These are phyloP conservation scores for Fusarium tricinctum DNA, from an alignment of 2,329 filamentous ascomycete genomes.

Conservation along the genomic window DNA sequence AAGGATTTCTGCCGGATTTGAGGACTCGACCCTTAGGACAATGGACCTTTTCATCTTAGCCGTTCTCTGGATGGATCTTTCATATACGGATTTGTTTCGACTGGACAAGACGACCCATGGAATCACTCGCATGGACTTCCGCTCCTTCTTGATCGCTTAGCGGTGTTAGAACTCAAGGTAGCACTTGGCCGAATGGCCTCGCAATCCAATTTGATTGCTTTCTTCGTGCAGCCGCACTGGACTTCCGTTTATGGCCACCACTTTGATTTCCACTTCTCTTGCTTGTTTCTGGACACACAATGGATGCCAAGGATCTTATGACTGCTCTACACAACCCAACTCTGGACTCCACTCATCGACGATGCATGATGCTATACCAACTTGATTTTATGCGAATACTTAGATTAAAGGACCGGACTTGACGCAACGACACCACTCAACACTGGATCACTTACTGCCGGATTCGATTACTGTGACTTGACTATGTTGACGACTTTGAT, in stretches of 20 bases:
- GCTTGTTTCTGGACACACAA: constrained; percentile 21
- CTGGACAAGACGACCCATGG: constrained; percentile 28
- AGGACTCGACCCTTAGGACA: constrained; percentile 44
- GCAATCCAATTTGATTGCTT: constrained; percentile 55
- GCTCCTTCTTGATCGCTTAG: constrained; percentile 32
- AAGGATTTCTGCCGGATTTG: constrained; percentile 38
- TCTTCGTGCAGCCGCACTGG: constrained; percentile 51
- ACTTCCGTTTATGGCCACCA: constrained; percentile 20
- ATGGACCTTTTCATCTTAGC: constrained; percentile 6
- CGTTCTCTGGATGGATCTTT: constrained; percentile 23
- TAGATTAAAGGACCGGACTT: constrained; percentile 14
- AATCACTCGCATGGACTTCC: constrained; percentile 11
- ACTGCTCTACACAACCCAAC: constrained; percentile 31
- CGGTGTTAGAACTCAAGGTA: constrained; percentile 36
- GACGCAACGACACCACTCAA: background rate
- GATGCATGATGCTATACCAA: constrained; percentile 41
- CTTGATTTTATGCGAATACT: constrained; percentile 40
- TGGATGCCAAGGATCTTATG: constrained; percentile 30
- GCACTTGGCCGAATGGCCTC: constrained; percentile 35
- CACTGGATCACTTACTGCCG: constrained; percentile 20
- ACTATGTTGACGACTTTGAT: constrained; percentile 24
- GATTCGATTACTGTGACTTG: constrained; percentile 35
- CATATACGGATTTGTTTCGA: constrained; percentile 28
- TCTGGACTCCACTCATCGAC: constrained; percentile 21
- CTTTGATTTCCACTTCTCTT: constrained; percentile 18